Percentiles rank a stretch among this genome's conserved stretches.
Evolutionary conservation across 148 eudicot genomes (phyloP).

Genomic region (Rhododendron mucronatum): DNA sequence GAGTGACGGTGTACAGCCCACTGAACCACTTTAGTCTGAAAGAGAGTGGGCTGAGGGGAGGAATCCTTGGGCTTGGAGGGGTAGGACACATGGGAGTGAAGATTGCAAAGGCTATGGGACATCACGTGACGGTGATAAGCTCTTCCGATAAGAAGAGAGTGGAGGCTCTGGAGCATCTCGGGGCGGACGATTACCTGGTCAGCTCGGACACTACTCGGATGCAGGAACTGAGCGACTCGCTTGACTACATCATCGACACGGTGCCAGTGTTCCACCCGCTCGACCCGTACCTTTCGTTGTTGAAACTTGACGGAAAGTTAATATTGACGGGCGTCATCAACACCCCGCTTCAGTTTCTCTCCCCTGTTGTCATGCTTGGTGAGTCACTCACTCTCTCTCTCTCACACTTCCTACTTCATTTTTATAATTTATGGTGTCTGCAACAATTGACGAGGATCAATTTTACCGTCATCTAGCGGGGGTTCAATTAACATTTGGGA

Average conservation of each 20-base stretch:
- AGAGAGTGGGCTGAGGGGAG: constrained; percentile 68
- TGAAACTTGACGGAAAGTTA: constrained; percentile 56
- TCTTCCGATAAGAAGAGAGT: constrained; percentile 74
- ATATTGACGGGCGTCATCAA: constrained; percentile 74
- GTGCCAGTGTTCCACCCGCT: constrained; percentile 77
- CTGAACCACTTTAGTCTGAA: constrained; percentile 70
- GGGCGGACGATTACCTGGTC: constrained; percentile 78
- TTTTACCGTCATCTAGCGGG: not conserved
- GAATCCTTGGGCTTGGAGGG: constrained; percentile 89
- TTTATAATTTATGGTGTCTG: no score
- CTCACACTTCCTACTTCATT: not conserved
- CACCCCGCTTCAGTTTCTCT: constrained; percentile 64
- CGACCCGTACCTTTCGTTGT: constrained; percentile 61
- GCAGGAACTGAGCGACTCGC: constrained; percentile 42
- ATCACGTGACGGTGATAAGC: constrained; percentile 82
- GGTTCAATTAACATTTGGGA: no score
- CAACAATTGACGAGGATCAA: no score
- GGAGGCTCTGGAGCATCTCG: constrained; percentile 77
- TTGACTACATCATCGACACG: constrained; percentile 82
- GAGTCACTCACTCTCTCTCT: constrained; percentile 12
- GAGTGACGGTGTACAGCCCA: constrained; percentile 92
- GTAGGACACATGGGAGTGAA: constrained; percentile 98
- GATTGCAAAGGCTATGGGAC: constrained; percentile 95
- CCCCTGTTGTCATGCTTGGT: constrained; percentile 82
- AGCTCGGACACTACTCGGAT: constrained; percentile 49